Evolutionary conservation across 768 basidiomycete genomes (phyloP), one percentile per base, ranked within the genome.

Genomic region (Auriculariales sp.): DNA sequence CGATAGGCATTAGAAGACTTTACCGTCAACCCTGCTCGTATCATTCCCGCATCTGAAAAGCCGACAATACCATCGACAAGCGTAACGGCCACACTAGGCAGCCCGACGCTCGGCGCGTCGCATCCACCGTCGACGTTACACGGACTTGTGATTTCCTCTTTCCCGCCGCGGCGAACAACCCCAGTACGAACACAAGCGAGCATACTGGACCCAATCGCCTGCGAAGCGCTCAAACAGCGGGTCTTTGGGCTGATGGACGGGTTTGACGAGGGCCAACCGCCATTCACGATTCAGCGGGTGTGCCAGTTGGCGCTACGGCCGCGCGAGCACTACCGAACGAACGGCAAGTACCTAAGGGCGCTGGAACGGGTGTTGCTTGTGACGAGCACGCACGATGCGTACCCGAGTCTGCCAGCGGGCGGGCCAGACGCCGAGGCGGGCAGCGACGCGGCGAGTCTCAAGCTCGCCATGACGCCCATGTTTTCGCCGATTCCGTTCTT

Each of bases 401-500:
- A 88, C 63, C 80, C 83, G 5, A 15, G 48, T 22, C 22, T 47
- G 12, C 66, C 71, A 19, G 28, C 47, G 49, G 51, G 35, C 48
- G 49, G 53, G 24, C 57, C 52, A 30, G 57, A 71, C 57, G 52
- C 51, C 31, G 54, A 54, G 9, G 54, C 52, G 68, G 71, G 74
- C 50, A 77, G 78, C 27, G 47, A 51, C 11, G 47, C 52, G 4
- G 70, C 70, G 34, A 33, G 57, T 24, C 49, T 58, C n/a, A 48
- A 48, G 25, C 48, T 54, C 30, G 84, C 88, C 1, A 69, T 76
- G 42, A 91, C 88, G 10, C 88, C 88, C 3, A 68, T 91, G 48
- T 91, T 90, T 65, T 86, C 84, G 2, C 88, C 88, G 3, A 90
- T 91, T 52, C 78, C 88, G 4, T 91, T 91, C 72, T 67, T 89